Percentiles rank a stretch among this genome's conserved stretches.
phyloP scores from a whole-genome alignment of 208 protist genomes.

The Leishmania aethiopica region DNA sequence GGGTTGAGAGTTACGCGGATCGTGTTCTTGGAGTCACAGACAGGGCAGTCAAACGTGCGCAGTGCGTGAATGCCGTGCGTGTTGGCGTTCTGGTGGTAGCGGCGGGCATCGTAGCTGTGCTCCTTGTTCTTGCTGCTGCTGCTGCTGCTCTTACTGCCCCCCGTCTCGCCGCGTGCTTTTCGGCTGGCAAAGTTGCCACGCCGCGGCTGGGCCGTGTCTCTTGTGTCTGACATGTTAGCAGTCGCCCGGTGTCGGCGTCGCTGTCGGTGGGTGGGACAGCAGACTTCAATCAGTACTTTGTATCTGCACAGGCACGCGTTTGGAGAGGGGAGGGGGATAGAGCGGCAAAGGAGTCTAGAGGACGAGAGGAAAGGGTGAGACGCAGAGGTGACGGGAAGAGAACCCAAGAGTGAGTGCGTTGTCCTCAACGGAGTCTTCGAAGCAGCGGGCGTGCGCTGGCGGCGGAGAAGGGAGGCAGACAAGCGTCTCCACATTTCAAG shows the following conservation, averaged over 20 bases:
- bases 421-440: neutral
- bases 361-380: neutral
- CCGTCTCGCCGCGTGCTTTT: constrained; percentile 22
- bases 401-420: neutral
- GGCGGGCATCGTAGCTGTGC: constrained; percentile 45
- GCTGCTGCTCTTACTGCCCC: constrained; percentile 2
- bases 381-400: constrained; percentile 3
- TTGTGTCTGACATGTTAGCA: constrained; percentile 23
- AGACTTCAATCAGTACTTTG: neutral
- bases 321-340: neutral
- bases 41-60: constrained; percentile 78
- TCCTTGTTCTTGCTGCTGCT: constrained; percentile 25
- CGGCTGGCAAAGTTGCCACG: constrained; percentile 23
- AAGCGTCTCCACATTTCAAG: neutral
- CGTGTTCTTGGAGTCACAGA: constrained; percentile 73
- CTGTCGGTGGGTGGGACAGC: neutral
- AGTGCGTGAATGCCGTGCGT: constrained; percentile 59
- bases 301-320: neutral
- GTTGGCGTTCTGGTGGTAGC: constrained; percentile 68
- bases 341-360: neutral
- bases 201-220: neutral
- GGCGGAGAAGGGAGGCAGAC: neutral
- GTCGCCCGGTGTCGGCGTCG: neutral
- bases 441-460: neutral
- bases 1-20: constrained; percentile 63